phyloP scores from a whole-genome alignment of 495 filamentous ascomycete genomes.

The Neurospora sp. region DNA sequence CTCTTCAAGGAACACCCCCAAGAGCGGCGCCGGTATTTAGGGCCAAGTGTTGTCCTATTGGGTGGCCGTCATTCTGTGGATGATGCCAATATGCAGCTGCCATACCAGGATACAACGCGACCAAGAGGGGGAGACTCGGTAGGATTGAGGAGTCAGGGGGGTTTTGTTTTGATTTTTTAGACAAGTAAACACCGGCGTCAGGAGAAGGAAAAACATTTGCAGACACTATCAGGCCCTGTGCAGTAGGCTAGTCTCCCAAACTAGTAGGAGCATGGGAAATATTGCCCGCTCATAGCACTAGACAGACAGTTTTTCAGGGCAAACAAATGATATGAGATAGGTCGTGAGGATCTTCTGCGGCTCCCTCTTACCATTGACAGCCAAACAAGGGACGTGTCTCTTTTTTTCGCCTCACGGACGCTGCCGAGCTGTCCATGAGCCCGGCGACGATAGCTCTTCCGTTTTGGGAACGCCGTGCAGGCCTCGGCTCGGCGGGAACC shows the following conservation, averaged over 20 bases:
- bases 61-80: background rate
- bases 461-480: background rate
- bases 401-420: background rate
- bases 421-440: background rate
- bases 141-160: background rate
- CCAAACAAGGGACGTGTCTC: background rate
- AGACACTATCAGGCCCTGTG: background rate
- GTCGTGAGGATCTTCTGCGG: background rate
- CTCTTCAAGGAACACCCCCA: background rate
- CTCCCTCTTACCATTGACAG: background rate
- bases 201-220: background rate
- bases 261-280: background rate
- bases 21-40: background rate
- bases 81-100: background rate
- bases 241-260: background rate
- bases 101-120: background rate
- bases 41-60: background rate
- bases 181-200: background rate
- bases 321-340: background rate
- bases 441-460: background rate
- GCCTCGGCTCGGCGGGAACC: background rate
- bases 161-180: background rate
- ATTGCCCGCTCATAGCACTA: background rate
- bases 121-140: background rate
- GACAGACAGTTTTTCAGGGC: background rate